Percentiles rank a stretch among this genome's conserved stretches.
These are phyloP conservation scores for Colletotrichum incanum DNA, from an alignment of 2,329 filamentous ascomycete species.

Conservation along the genomic window DNA sequence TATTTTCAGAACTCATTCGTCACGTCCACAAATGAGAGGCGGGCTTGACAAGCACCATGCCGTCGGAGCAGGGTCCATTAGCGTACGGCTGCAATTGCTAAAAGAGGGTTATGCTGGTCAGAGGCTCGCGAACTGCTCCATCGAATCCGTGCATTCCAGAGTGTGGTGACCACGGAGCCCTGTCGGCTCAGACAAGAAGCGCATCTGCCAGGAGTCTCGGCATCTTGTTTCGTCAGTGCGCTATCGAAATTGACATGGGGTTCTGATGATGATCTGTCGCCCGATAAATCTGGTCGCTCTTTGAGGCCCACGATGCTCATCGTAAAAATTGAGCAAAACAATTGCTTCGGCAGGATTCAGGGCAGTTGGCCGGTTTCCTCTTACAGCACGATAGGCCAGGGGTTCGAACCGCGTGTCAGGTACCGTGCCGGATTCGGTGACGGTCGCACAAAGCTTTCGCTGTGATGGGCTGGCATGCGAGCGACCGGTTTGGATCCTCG, in stretches of 20 bases:
- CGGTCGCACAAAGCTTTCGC: conserved; percentile 30
- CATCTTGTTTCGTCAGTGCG: background rate
- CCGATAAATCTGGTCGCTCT: background rate
- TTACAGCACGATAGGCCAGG: conserved; percentile 24
- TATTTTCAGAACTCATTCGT: conserved; percentile 22
- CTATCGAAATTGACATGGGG: background rate
- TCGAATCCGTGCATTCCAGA: conserved; percentile 5
- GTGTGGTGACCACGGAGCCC: conserved; percentile 11
- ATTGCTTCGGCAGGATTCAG: background rate
- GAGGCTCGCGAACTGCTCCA: conserved; percentile 38
- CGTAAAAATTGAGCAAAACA: background rate
- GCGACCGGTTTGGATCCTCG: conserved; percentile 16
- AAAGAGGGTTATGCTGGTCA: conserved; percentile 33
- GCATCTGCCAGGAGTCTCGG: conserved; percentile 9
- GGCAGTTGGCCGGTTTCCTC: conserved; percentile 11
- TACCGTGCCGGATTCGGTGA: conserved; percentile 18
- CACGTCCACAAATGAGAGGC: conserved; percentile 26
- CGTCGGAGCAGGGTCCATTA: conserved; percentile 24
- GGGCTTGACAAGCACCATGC: conserved; percentile 6
- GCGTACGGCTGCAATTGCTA: conserved; percentile 35
- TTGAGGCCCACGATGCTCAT: conserved; percentile 1
- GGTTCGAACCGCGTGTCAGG: conserved; percentile 26
- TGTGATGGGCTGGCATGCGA: conserved; percentile 37
- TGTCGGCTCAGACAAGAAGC: conserved; percentile 13
- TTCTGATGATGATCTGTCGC: background rate